Evolutionary conservation across 2,329 filamentous ascomycete genomes (phyloP), one percentile per base, ranked within the genome.

Genomic region (Colletotrichum lupini): DNA sequence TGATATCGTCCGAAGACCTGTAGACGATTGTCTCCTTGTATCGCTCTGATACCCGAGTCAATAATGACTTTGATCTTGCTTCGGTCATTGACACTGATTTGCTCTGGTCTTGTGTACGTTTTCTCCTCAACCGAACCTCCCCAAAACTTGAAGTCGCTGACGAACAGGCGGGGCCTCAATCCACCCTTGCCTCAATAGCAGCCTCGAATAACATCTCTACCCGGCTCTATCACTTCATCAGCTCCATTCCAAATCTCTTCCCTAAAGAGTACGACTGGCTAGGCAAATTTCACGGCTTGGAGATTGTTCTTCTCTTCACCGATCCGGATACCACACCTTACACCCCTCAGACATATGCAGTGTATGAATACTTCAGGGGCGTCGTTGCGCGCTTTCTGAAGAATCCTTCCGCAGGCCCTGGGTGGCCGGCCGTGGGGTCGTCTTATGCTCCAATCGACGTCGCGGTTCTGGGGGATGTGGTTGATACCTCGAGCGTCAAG

Each of bases 201-300:
- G 59, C 77, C 1, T 65, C 75, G 0, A 32, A 74, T 4, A 55
- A 65, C 4, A 76, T 70, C 24, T 74, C 78, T 16, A 77, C 76
- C 1, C 80, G 79, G 79, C 75, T 77, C 14, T 78, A 76, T 68
- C 75, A 74, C 73, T 79, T 78, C 75, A 80, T 79, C 61, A 55
- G 73, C 6, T 80, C 78, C 1, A 56, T 77, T 26, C 68, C 74
- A 0, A 74, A 73, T n/a, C 60, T 77, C 11, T 30, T 80, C 2
- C 75, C 75, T 2, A 42, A 70, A 1, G 42, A 77, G 22, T 77
- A 75, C 56, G 52, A 30, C 1, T 81, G 74, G 68, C 75, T 80
- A 0, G 77, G 74, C 22, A 79, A 78, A 26, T 80, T 78, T 60
- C 79, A 81, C 67, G 75, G 72, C 24, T 75, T 75, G 5, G 80